These are phyloP conservation scores for Nakazawaea holstii DNA, from an alignment of 805 yeast species.

Conservation along the genomic window DNA sequence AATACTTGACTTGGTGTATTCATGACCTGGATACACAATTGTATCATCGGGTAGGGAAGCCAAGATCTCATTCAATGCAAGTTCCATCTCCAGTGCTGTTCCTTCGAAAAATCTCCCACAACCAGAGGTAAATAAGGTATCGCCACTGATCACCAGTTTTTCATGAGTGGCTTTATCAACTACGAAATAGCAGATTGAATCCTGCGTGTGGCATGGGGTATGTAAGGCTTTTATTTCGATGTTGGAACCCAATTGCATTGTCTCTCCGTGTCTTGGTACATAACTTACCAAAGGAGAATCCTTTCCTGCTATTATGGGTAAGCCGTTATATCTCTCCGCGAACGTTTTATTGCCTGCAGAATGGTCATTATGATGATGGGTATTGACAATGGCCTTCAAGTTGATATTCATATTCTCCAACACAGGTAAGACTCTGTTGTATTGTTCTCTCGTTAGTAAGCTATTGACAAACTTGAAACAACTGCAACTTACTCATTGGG, in stretches of 20 bases:
- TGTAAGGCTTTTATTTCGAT: conserved; percentile 74
- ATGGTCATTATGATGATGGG: conserved; percentile 96
- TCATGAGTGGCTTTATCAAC: conserved; percentile 59
- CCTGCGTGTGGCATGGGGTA: conserved; percentile 98
- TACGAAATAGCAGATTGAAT: conserved; percentile 83
- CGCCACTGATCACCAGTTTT: conserved; percentile 88
- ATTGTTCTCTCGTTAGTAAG: background rate
- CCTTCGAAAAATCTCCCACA: conserved; percentile 98
- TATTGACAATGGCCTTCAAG: conserved; percentile 77
- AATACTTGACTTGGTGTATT: conserved; percentile 81
- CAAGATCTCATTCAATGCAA: conserved; percentile 54
- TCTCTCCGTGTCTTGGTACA: conserved; percentile 63
- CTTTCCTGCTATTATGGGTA: conserved; percentile 78
- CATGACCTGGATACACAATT: conserved; percentile 89
- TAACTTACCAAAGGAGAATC: conserved; percentile 70
- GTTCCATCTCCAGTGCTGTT: conserved; percentile 71
- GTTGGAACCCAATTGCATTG: conserved; percentile 56
- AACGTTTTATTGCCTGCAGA: conserved; percentile 67
- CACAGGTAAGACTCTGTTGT: conserved; percentile 34
- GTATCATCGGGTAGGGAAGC: conserved; percentile 65
- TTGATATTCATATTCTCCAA: conserved; percentile 37
- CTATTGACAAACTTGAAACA: too few species aligned
- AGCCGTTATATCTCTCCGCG: conserved; percentile 28
- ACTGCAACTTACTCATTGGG: conserved; percentile 48
- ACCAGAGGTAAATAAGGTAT: conserved; percentile 89